phyloP scores from a whole-genome alignment of 495 filamentous ascomycete genomes.

The Pyronema domesticum region DNA sequence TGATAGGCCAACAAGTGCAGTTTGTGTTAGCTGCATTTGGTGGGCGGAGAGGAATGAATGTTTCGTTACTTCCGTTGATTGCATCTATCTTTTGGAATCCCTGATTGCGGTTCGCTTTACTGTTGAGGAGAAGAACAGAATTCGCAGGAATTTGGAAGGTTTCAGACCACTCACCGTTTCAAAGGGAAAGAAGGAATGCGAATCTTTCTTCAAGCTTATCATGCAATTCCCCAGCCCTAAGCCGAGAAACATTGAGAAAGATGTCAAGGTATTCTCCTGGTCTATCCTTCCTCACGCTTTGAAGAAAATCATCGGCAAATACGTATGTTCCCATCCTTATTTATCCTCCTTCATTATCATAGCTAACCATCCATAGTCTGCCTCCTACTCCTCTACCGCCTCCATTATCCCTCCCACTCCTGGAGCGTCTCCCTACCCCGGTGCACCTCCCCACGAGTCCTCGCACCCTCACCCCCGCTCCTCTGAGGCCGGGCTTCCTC shows the following conservation, averaged over 20 bases:
- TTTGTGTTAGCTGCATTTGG: conserved; percentile 77
- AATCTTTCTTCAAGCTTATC: conserved; percentile 95
- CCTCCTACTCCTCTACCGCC: conserved; percentile 24
- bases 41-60: conserved; percentile 83
- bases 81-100: conserved; percentile 78
- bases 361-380: conserved; percentile 15
- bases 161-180: conserved; percentile 81
- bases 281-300: conserved; percentile 61
- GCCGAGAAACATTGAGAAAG: conserved; percentile 94
- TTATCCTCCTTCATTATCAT: neutral
- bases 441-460: neutral
- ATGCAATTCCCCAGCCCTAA: conserved; percentile 95
- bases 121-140: conserved; percentile 94
- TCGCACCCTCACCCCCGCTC: neutral
- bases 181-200: conserved; percentile 75
- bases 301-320: conserved; percentile 98
- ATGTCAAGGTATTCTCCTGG: conserved; percentile 97
- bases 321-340: conserved; percentile 39
- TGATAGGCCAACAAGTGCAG: conserved; percentile 54
- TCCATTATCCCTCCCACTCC: conserved; percentile 20
- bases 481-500: neutral
- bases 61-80: conserved; percentile 91
- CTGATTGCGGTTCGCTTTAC: conserved; percentile 68
- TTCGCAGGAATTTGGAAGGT: conserved; percentile 82
- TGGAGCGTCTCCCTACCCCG: conserved; percentile 3